A percentile compares a stretch with the other conserved stretches of the same genome.
phyloP scores from a whole-genome alignment of 148 eudicot genomes.

The Gaultheria prostrata region DNA sequence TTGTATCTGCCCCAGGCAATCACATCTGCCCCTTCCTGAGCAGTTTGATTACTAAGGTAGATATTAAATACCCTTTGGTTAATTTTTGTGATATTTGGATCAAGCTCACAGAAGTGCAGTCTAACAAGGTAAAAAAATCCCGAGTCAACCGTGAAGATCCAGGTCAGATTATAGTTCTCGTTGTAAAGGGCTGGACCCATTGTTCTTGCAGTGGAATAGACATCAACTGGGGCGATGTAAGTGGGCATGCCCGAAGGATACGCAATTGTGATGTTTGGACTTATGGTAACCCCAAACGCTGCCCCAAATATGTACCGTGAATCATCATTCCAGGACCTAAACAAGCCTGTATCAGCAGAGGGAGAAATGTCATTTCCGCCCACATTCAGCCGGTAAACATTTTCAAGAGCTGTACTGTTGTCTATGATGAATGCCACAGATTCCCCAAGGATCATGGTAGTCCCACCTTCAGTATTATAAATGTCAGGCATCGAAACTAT shows the following conservation, averaged over 20 bases:
- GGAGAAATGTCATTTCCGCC: slow-evolving; percentile 86
- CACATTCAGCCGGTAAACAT: slow-evolving; percentile 69
- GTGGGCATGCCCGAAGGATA: slow-evolving; percentile 40
- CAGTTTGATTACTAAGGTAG: slow-evolving; percentile 71
- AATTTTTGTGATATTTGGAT: slow-evolving; percentile 24
- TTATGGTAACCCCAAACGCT: slow-evolving; percentile 48
- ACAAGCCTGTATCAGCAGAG: slow-evolving; percentile 66
- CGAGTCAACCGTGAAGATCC: slow-evolving; percentile 71
- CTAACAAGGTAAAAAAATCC: slow-evolving; percentile 77
- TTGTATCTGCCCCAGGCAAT: slow-evolving; percentile 39
- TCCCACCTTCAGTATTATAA: slow-evolving; percentile 37
- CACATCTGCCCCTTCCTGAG: slow-evolving; percentile 46
- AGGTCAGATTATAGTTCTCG: slow-evolving; percentile 60
- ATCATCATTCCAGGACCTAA: slow-evolving; percentile 79
- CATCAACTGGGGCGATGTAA: slow-evolving; percentile 68
- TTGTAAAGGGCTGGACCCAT: slow-evolving; percentile 64
- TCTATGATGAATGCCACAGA: slow-evolving; percentile 27
- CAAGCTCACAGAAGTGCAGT: slow-evolving; percentile 87
- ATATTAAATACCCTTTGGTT: slow-evolving; percentile 71
- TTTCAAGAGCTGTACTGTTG: slow-evolving; percentile 73
- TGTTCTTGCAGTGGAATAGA: slow-evolving; percentile 67
- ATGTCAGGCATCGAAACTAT: slow-evolving; percentile 74
- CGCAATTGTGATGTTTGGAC: slow-evolving; percentile 36
- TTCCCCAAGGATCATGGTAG: slow-evolving; percentile 39
- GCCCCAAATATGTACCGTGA: slow-evolving; percentile 61